These are phyloP conservation scores for Rhizophagus clarus DNA, from an alignment of 192 early-diverging fungal species.

Conservation along the genomic window DNA sequence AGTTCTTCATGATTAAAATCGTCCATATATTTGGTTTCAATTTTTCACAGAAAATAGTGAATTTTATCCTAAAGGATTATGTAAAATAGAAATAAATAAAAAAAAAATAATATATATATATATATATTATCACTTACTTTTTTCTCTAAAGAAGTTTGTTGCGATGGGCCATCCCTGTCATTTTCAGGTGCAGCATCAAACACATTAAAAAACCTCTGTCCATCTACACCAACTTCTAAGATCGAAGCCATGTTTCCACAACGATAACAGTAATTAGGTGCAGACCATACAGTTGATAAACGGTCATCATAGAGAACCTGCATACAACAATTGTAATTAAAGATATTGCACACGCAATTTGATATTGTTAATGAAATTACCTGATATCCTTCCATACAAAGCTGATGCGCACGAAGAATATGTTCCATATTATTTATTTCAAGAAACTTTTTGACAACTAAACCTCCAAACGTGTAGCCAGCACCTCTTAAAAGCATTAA, in stretches of 20 bases:
- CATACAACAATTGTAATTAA: slow-evolving; percentile 24
- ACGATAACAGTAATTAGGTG: slow-evolving; percentile 84
- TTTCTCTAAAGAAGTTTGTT: slow-evolving; percentile 34
- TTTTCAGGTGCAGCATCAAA: slow-evolving; percentile 87
- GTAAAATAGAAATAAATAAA: background rate
- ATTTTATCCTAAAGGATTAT: slow-evolving; percentile 35
- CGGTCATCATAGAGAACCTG: slow-evolving; percentile 83
- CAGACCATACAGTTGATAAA: slow-evolving; percentile 88
- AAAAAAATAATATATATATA: background rate
- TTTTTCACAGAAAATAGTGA: slow-evolving; percentile 42
- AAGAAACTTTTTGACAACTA: slow-evolving; percentile 79
- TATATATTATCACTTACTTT: slow-evolving; percentile 7
- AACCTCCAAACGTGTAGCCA: slow-evolving; percentile 83
- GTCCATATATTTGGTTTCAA: background rate
- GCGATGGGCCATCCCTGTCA: slow-evolving; percentile 54
- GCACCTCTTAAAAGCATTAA: slow-evolving; percentile 63
- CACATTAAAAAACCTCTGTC: slow-evolving; percentile 84
- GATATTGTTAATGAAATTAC: slow-evolving; percentile 35
- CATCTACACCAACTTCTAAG: slow-evolving; percentile 71
- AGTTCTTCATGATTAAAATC: background rate
- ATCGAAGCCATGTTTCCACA: slow-evolving; percentile 87
- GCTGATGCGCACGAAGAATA: slow-evolving; percentile 84
- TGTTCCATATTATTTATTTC: slow-evolving; percentile 77
- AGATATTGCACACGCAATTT: slow-evolving; percentile 13
- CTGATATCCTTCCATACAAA: slow-evolving; percentile 88